Percentiles rank a stretch among this genome's conserved stretches.
phyloP scores from a whole-genome alignment of 1,284 basidiomycete genomes.

The Puccinia coronata region DNA sequence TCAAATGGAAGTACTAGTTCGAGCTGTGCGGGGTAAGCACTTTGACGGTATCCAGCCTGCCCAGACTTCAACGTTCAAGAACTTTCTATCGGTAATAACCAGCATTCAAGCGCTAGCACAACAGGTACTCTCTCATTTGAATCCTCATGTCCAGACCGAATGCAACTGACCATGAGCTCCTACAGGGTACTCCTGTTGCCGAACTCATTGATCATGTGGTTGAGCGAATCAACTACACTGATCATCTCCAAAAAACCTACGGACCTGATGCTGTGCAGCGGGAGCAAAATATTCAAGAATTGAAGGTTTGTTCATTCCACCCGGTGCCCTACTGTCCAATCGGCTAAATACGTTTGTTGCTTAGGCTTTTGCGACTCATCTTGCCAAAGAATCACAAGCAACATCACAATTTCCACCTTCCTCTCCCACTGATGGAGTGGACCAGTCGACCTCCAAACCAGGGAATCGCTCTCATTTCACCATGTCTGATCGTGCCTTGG shows the following conservation, averaged over 20 bases:
- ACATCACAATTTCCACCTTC: not conserved
- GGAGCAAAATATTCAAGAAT: conserved; percentile 83
- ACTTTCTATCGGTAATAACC: conserved; percentile 67
- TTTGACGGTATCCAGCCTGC: conserved; percentile 69
- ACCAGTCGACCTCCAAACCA: not conserved
- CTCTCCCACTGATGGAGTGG: not conserved
- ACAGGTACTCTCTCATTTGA: conserved; percentile 61
- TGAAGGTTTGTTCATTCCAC: conserved; percentile 61
- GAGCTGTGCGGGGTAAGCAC: conserved; percentile 65
- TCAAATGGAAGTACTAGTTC: conserved; percentile 67
- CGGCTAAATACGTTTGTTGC: not conserved
- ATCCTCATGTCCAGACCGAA: not conserved
- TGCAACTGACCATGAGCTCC: conserved; percentile 10
- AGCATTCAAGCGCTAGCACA: conserved; percentile 66
- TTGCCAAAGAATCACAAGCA: conserved; percentile 14
- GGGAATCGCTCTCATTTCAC: conserved; percentile 39
- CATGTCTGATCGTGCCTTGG: conserved; percentile 49
- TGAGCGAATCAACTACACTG: conserved; percentile 69
- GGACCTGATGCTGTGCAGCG: conserved; percentile 70
- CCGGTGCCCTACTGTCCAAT: not conserved
- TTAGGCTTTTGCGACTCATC: conserved; percentile 23
- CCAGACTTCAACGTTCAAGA: conserved; percentile 67
- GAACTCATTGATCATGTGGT: conserved; percentile 69
- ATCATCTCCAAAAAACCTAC: conserved; percentile 70
- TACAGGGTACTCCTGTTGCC: conserved; percentile 67